Conservation (phyloP, 176 grass and related monocot species). For the Aegilops longissima region DNA sequence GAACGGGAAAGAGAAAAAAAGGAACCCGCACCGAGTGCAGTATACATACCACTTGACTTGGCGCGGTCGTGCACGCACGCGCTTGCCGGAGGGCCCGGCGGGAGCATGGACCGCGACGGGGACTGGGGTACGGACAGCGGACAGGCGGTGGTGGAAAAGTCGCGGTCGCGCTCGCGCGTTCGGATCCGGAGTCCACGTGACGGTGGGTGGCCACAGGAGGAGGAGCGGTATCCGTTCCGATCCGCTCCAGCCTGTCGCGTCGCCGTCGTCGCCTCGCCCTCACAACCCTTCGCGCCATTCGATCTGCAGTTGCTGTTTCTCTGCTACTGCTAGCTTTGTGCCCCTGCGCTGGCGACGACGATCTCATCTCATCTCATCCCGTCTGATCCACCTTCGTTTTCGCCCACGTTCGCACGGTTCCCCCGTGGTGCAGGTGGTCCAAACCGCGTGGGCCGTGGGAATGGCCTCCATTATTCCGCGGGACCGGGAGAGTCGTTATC, state of each 20-base stretch:
- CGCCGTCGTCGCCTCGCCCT: background rate
- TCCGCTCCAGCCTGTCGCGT: background rate
- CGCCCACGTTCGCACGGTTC: background rate
- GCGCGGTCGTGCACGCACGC: background rate
- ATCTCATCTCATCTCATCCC: background rate
- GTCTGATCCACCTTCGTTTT: background rate
- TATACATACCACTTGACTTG: background rate
- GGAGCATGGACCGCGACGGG: too few relatives aligned
- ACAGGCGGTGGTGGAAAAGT: background rate
- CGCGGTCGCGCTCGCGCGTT: background rate
- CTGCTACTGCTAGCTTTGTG: background rate
- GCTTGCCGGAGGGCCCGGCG: background rate
- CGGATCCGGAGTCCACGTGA: conserved; percentile 10
- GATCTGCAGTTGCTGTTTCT: background rate
- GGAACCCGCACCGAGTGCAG: too few relatives aligned
- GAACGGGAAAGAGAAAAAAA: too few relatives aligned
- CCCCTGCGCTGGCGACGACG: background rate
- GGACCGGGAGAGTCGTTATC: too few relatives aligned
- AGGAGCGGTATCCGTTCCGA: background rate
- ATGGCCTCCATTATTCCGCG: background rate
- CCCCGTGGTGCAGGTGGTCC: background rate
- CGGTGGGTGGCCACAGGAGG: background rate
- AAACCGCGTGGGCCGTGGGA: background rate
- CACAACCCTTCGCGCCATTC: background rate
- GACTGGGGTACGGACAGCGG: background rate